Conservation (phyloP, 208 protist species). For the Trypanosoma congolense region DNA sequence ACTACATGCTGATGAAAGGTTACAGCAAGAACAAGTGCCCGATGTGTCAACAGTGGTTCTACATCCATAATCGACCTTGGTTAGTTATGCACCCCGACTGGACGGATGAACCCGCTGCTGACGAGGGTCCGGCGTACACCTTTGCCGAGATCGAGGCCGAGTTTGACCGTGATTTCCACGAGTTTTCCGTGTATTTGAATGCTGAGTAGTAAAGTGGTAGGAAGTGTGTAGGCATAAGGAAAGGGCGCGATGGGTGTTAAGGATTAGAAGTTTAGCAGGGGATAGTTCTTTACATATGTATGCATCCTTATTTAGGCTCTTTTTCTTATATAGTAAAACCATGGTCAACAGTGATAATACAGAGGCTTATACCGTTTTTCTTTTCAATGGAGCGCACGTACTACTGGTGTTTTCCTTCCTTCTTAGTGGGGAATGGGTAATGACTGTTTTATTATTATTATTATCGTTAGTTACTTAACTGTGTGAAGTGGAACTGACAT, state of each 20-base stretch:
- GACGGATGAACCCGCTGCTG: constrained; percentile 85
- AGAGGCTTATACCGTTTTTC: too few species aligned
- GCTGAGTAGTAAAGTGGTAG: constrained; percentile 42
- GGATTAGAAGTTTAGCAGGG: not conserved
- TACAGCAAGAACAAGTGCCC: constrained; percentile 88
- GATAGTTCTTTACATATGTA: not conserved
- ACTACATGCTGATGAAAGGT: constrained; percentile 91
- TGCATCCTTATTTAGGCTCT: not conserved
- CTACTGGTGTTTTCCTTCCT: too few species aligned
- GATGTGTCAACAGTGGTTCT: constrained; percentile 89
- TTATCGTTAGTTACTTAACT: constrained; percentile 18
- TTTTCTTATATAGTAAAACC: too few species aligned
- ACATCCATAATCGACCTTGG: constrained; percentile 87
- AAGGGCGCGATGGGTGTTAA: not conserved
- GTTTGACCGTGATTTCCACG: constrained; percentile 89
- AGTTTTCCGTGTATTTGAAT: constrained; percentile 88
- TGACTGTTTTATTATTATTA: constrained; percentile 4
- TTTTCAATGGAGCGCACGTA: too few species aligned
- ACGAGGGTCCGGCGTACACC: constrained; percentile 86
- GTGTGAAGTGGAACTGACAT: too few species aligned
- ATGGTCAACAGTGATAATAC: too few species aligned
- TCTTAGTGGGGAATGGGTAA: too few species aligned
- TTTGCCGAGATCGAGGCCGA: constrained; percentile 89
- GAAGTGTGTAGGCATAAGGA: not conserved
- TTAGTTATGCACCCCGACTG: constrained; percentile 89